These are phyloP conservation scores for Combretum micranthum DNA, from an alignment of 345 rosid species.

Conservation along the genomic window DNA sequence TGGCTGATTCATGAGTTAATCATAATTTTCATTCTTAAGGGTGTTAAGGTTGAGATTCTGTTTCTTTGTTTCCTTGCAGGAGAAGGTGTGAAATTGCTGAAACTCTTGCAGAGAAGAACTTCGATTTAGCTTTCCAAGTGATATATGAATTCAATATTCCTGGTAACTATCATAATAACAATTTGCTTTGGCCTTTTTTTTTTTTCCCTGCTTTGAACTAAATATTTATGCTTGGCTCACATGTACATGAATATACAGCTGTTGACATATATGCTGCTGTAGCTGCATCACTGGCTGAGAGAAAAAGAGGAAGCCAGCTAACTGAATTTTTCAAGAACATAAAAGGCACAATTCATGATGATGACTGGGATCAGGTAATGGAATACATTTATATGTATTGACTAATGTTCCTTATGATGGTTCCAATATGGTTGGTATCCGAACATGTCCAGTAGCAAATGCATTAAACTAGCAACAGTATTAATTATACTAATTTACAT, in stretches of 20 bases:
- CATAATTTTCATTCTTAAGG: too few relatives aligned
- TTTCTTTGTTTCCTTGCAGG: slow-evolving; percentile 41
- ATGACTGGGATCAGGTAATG: slow-evolving; percentile 93
- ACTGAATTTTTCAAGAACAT: slow-evolving; percentile 92
- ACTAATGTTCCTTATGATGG: too few relatives aligned
- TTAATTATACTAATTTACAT: too few relatives aligned
- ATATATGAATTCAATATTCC: slow-evolving; percentile 85
- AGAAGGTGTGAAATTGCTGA: slow-evolving; percentile 86
- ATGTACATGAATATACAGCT: slow-evolving; percentile 30
- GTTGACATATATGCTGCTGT: slow-evolving; percentile 97
- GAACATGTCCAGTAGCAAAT: too few relatives aligned
- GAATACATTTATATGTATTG: background rate
- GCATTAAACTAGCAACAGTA: too few relatives aligned
- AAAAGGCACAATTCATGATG: slow-evolving; percentile 82
- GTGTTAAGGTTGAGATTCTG: slow-evolving; percentile 6
- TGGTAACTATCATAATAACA: slow-evolving; percentile 31
- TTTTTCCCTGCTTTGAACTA: background rate
- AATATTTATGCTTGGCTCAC: background rate
- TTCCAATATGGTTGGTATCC: too few relatives aligned
- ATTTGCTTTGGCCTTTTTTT: background rate
- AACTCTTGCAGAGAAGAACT: slow-evolving; percentile 83
- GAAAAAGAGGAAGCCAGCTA: slow-evolving; percentile 83
- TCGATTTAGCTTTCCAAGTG: slow-evolving; percentile 90
- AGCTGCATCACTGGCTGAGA: slow-evolving; percentile 91
- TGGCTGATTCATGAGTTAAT: too few relatives aligned